Evolutionary conservation across 345 rosid genomes (phyloP).

Genomic region (Citrus mangshanensis): DNA sequence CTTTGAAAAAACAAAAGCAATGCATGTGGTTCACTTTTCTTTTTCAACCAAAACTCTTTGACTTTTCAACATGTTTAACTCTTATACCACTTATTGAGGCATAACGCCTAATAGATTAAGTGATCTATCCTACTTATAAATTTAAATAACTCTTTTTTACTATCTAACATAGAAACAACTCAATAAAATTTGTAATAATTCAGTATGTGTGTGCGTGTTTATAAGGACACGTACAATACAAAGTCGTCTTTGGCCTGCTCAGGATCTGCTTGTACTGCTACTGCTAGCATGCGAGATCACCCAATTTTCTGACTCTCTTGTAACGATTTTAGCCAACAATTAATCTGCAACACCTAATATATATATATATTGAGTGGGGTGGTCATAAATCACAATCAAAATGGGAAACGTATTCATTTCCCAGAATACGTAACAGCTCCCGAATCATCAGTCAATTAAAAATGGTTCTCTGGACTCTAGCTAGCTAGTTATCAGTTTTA

Average conservation of each 20-base stretch:
- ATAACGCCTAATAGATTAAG: too few relatives aligned
- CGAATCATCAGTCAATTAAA: neutral
- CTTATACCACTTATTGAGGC: fast-evolving
- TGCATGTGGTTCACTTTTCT: too few relatives aligned
- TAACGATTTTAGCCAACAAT: slow-evolving; percentile 19
- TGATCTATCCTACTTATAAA: too few relatives aligned
- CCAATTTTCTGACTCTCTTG: neutral
- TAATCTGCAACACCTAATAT: neutral
- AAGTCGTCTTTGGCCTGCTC: neutral
- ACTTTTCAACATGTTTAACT: too few relatives aligned
- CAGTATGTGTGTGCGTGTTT: neutral
- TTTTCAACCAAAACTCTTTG: too few relatives aligned
- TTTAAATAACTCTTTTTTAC: too few relatives aligned
- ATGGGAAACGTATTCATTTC: slow-evolving; percentile 1
- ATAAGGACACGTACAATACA: neutral
- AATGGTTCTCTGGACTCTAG: neutral
- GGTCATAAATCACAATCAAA: neutral
- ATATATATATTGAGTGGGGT: neutral
- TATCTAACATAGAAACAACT: fast-evolving
- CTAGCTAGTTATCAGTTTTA: neutral
- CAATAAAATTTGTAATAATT: neutral
- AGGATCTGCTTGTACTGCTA: neutral
- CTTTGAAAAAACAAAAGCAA: too few relatives aligned
- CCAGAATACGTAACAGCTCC: neutral
- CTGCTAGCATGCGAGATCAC: slow-evolving; percentile 14